Evolutionary conservation across 2,329 filamentous ascomycete species (phyloP).

Genomic region (Fusarium camptoceras): DNA sequence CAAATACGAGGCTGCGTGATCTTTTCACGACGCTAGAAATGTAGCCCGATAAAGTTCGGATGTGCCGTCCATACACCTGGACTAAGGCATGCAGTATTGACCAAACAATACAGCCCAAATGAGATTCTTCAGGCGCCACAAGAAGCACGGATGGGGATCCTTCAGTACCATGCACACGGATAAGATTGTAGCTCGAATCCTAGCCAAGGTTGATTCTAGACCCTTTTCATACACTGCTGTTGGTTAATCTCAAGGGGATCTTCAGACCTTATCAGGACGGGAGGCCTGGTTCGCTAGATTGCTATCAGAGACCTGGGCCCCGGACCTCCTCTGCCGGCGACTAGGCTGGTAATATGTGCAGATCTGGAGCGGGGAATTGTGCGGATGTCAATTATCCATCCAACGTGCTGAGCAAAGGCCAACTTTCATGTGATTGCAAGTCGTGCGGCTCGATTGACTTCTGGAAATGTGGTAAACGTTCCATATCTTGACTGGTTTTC

Average conservation of each 20-base stretch:
- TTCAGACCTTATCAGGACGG: constrained; percentile 31
- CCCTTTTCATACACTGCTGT: constrained; percentile 6
- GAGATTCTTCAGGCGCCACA: constrained; percentile 1
- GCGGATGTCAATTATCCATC: constrained; percentile 5
- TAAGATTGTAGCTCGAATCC: constrained; percentile 17
- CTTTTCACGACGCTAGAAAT: not conserved
- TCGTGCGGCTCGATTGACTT: not conserved
- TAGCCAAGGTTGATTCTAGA: constrained; percentile 4
- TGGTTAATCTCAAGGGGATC: constrained; percentile 29
- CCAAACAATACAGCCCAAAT: not conserved
- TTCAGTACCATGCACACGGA: constrained; percentile 18
- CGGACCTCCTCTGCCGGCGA: constrained; percentile 17
- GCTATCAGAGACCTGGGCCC: constrained; percentile 33
- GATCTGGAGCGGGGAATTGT: constrained; percentile 30
- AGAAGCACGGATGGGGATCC: constrained; percentile 31
- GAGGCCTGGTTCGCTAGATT: constrained; percentile 9
- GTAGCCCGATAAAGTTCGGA: constrained; percentile 5
- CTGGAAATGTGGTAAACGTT: not conserved
- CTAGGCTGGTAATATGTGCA: constrained; percentile 17
- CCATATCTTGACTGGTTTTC: constrained; percentile 1
- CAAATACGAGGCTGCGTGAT: not conserved
- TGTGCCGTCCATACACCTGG: not conserved
- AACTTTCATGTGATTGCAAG: constrained; percentile 3
- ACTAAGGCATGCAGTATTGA: not conserved
- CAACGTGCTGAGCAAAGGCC: not conserved